phyloP scores from a whole-genome alignment of 116 monocot genomes.

The Posidonia oceanica region DNA sequence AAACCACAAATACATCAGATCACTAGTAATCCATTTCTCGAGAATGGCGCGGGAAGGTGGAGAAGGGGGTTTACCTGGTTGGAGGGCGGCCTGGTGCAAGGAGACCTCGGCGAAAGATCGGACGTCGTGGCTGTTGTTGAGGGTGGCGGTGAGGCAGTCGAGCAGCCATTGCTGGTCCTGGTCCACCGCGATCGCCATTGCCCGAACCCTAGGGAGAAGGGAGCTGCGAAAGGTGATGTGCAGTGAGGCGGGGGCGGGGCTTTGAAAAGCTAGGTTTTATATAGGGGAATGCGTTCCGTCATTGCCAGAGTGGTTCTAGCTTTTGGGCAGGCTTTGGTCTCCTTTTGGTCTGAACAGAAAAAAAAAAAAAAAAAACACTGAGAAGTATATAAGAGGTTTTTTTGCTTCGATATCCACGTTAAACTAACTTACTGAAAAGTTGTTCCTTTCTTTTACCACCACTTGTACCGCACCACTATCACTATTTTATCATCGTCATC shows the following conservation, averaged over 20 bases:
- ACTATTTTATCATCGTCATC: too few species aligned
- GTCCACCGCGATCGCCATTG: conserved; percentile 21
- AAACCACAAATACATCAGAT: too few species aligned
- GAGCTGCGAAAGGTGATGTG: not conserved
- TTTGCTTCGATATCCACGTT: too few species aligned
- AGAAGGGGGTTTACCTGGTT: conserved; percentile 31
- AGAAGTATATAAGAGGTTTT: too few species aligned
- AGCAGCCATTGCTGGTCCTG: conserved; percentile 91
- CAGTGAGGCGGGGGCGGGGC: not conserved
- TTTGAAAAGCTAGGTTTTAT: not conserved
- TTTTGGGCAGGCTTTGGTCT: too few species aligned
- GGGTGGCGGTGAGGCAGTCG: conserved; percentile 76
- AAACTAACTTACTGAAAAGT: too few species aligned
- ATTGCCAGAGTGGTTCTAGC: too few species aligned
- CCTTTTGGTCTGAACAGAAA: too few species aligned
- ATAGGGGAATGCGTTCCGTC: too few species aligned
- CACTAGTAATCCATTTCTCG: not conserved
- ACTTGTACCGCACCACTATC: too few species aligned
- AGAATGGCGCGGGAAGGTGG: not conserved
- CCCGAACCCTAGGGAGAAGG: conserved; percentile 1
- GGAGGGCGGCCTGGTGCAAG: conserved; percentile 83
- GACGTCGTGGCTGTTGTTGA: conserved; percentile 60
- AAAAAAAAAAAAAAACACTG: too few species aligned
- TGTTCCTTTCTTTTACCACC: too few species aligned
- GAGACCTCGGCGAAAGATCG: conserved; percentile 93